These are phyloP conservation scores for Alternaria sp. DNA, from an alignment of 2,329 filamentous ascomycete genomes.

Conservation along the genomic window DNA sequence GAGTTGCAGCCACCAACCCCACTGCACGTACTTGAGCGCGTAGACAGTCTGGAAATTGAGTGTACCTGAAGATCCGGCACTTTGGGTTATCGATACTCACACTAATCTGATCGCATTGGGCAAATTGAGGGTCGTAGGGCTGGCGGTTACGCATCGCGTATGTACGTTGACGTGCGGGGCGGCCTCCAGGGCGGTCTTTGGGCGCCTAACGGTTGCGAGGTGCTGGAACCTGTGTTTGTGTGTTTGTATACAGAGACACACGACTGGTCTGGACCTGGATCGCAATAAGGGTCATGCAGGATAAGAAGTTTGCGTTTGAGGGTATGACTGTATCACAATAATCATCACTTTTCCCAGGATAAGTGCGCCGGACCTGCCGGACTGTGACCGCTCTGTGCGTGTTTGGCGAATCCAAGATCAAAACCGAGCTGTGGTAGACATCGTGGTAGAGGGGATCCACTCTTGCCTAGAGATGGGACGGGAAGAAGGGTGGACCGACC, in stretches of 20 bases:
- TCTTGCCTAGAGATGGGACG: constrained; percentile 3
- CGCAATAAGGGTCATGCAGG: constrained; percentile 9
- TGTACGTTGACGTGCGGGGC: constrained; percentile 22
- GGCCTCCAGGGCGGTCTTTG: constrained; percentile 35
- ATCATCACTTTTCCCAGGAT: not conserved
- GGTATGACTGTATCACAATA: constrained; percentile 6
- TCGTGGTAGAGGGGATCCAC: constrained; percentile 1
- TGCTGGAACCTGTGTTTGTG: constrained; percentile 27
- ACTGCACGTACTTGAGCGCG: constrained; percentile 27
- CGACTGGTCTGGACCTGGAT: constrained; percentile 17
- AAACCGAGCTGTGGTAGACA: constrained; percentile 3
- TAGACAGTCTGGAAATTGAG: constrained; percentile 23
- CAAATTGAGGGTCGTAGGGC: constrained; percentile 31
- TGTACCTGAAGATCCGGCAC: constrained; percentile 33
- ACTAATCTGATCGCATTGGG: constrained; percentile 7
- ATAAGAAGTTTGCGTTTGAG: constrained; percentile 4
- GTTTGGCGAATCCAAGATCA: constrained; percentile 14
- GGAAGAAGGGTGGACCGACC: constrained; percentile 8
- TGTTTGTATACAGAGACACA: constrained; percentile 23
- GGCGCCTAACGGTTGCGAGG: constrained; percentile 34
- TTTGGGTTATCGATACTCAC: constrained; percentile 18
- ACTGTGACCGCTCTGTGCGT: constrained; percentile 13
- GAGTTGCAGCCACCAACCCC: constrained; percentile 37
- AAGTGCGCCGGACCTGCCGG: constrained; percentile 8
- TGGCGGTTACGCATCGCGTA: constrained; percentile 40